Evolutionary conservation across 2,329 filamentous ascomycete genomes (phyloP).

Genomic region (Venturia oleaginea): DNA sequence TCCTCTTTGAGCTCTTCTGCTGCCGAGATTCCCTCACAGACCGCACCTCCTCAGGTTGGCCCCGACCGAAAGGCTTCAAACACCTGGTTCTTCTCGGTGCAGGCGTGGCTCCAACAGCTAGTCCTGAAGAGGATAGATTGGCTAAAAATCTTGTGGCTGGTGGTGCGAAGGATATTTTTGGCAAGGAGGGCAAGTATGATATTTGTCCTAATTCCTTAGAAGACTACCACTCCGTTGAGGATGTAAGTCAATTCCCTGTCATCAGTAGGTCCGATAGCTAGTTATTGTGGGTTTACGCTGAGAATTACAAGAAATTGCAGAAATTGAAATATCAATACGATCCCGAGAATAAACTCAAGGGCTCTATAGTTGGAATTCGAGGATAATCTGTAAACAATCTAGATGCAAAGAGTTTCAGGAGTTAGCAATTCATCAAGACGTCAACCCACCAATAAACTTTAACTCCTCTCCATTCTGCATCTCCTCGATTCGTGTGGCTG

Average conservation of each 20-base stretch:
- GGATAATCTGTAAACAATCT: no score
- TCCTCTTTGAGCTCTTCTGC: slow-evolving; percentile 11
- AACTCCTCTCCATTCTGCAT: no score
- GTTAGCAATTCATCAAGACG: no score
- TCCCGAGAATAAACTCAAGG: neutral
- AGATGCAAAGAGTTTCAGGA: no score
- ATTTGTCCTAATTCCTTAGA: slow-evolving; percentile 4
- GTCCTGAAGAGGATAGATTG: neutral
- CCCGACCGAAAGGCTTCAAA: slow-evolving; percentile 8
- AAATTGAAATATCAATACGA: neutral
- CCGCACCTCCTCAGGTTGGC: slow-evolving; percentile 3
- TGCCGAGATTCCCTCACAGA: neutral
- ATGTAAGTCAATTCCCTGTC: neutral
- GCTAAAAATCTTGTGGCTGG: neutral
- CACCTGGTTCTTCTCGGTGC: slow-evolving; percentile 9
- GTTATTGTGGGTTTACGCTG: neutral
- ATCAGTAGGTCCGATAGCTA: neutral
- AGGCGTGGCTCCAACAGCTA: neutral
- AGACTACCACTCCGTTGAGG: slow-evolving; percentile 4
- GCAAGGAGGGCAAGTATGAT: neutral
- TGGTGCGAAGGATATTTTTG: neutral
- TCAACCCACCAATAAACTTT: no score
- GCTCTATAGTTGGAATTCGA: neutral
- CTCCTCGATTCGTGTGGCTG: no score
- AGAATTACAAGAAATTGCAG: neutral